Evolutionary conservation across 495 filamentous ascomycete genomes (phyloP).

Genomic region (Penicillium tannophilum): DNA sequence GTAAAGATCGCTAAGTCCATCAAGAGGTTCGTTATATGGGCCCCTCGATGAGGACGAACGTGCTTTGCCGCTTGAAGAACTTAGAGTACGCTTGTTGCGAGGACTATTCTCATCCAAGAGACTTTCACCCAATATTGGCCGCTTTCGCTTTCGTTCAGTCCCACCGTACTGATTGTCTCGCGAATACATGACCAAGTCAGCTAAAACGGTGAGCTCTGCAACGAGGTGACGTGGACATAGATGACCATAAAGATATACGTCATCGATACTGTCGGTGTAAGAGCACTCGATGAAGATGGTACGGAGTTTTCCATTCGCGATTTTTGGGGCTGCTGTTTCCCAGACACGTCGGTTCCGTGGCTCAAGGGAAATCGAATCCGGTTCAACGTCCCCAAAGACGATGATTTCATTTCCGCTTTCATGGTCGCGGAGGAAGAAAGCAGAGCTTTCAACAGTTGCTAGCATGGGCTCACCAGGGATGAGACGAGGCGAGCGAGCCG

Average conservation of each 20-base stretch:
- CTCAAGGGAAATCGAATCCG: slow-evolving; percentile 77
- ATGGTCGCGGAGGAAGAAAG: slow-evolving; percentile 84
- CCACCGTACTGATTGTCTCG: slow-evolving; percentile 16
- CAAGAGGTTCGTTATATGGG: slow-evolving; percentile 9
- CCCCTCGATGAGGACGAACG: neutral
- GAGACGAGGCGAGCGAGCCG: slow-evolving; percentile 32
- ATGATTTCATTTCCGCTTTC: slow-evolving; percentile 72
- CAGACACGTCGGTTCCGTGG: slow-evolving; percentile 82
- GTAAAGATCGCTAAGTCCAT: slow-evolving; percentile 13
- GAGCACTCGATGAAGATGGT: slow-evolving; percentile 96
- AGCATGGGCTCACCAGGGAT: slow-evolving; percentile 25
- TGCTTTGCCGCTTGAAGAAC: neutral
- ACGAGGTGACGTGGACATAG: slow-evolving; percentile 79
- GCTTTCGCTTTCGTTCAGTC: neutral
- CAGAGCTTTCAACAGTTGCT: slow-evolving; percentile 75
- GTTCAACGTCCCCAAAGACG: slow-evolving; percentile 94
- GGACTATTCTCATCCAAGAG: slow-evolving; percentile 26
- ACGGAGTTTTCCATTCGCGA: slow-evolving; percentile 64
- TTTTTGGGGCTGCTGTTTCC: slow-evolving; percentile 81
- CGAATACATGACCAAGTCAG: slow-evolving; percentile 56
- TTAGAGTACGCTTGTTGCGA: slow-evolving; percentile 26
- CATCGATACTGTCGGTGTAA: slow-evolving; percentile 74
- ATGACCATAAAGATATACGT: slow-evolving; percentile 82
- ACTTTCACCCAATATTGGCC: neutral
- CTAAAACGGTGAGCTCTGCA: slow-evolving; percentile 73